A percentile compares a stretch with the other conserved stretches of the same genome.
These are phyloP conservation scores for Aspergillus arachidicola DNA, from an alignment of 2,329 filamentous ascomycete species.

Conservation along the genomic window DNA sequence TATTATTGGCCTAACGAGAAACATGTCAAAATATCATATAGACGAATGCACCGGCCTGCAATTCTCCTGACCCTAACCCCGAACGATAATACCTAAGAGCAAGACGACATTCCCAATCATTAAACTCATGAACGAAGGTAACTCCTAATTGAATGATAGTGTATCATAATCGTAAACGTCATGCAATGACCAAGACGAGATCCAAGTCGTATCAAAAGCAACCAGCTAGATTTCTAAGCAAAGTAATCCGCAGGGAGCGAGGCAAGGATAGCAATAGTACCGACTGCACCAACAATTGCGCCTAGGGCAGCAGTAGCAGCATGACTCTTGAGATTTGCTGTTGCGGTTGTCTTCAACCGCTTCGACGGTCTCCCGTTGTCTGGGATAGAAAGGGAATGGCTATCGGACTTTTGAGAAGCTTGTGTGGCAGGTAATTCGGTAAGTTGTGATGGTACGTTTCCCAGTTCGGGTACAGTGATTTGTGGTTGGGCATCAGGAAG, in stretches of 20 bases:
- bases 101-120: slow-evolving; percentile 2
- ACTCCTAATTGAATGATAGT: background rate
- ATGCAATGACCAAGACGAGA: background rate
- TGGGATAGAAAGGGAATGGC: slow-evolving; percentile 16
- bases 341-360: slow-evolving; percentile 27
- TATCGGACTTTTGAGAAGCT: slow-evolving; percentile 12
- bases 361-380: slow-evolving; percentile 30
- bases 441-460: slow-evolving; percentile 9
- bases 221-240: slow-evolving; percentile 24
- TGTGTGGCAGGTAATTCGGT: slow-evolving; percentile 6
- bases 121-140: slow-evolving; percentile 1
- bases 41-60: background rate
- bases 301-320: slow-evolving; percentile 43
- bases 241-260: slow-evolving; percentile 48
- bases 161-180: slow-evolving; percentile 6
- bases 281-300: slow-evolving; percentile 45
- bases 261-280: slow-evolving; percentile 44
- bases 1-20: background rate
- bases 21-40: slow-evolving; percentile 2
- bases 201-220: background rate
- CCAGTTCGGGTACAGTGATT: slow-evolving; percentile 12
- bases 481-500: slow-evolving; percentile 32
- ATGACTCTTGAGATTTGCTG: slow-evolving; percentile 35
- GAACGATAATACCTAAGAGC: background rate
- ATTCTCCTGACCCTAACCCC: background rate